phyloP scores from a whole-genome alignment of 2,329 filamentous ascomycete species.

The Penicillium sp. region DNA sequence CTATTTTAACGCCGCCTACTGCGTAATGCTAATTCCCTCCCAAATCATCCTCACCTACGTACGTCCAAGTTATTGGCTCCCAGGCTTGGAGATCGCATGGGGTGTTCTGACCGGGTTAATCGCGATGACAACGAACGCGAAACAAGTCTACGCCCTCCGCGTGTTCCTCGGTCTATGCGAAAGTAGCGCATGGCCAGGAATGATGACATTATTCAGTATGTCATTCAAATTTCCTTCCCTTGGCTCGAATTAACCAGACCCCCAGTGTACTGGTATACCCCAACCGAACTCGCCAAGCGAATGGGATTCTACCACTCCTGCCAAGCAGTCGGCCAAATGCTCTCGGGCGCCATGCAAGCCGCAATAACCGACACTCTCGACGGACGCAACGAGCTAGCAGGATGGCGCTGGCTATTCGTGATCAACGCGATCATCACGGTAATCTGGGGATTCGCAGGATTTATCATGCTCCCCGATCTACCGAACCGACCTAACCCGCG shows the following conservation, averaged over 20 bases:
- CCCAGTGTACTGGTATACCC: slow-evolving; percentile 33
- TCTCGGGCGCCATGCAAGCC: slow-evolving; percentile 26
- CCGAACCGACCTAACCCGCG: slow-evolving; percentile 28
- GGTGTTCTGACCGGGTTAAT: slow-evolving; percentile 25
- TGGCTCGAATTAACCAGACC: neutral
- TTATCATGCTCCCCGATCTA: slow-evolving; percentile 34
- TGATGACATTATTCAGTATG: slow-evolving; percentile 27
- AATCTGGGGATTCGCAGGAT: slow-evolving; percentile 28
- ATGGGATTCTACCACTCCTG: slow-evolving; percentile 29
- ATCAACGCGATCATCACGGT: slow-evolving; percentile 34
- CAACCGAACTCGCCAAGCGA: slow-evolving; percentile 29
- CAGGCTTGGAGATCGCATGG: slow-evolving; percentile 24
- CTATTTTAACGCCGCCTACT: slow-evolving; percentile 36
- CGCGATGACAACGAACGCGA: slow-evolving; percentile 23
- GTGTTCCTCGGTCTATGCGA: slow-evolving; percentile 27
- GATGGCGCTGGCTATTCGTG: slow-evolving; percentile 34
- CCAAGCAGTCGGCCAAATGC: slow-evolving; percentile 26
- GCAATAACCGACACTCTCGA: slow-evolving; percentile 28
- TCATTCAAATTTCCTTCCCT: neutral
- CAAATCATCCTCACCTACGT: slow-evolving; percentile 35
- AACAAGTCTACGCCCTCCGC: slow-evolving; percentile 25
- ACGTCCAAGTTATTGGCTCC: slow-evolving; percentile 25
- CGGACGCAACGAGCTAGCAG: slow-evolving; percentile 24
- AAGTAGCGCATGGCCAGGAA: slow-evolving; percentile 25
- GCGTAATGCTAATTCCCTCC: slow-evolving; percentile 34